These are phyloP conservation scores for Annulohypoxylon moriforme DNA, from an alignment of 495 filamentous ascomycete genomes.

Conservation along the genomic window DNA sequence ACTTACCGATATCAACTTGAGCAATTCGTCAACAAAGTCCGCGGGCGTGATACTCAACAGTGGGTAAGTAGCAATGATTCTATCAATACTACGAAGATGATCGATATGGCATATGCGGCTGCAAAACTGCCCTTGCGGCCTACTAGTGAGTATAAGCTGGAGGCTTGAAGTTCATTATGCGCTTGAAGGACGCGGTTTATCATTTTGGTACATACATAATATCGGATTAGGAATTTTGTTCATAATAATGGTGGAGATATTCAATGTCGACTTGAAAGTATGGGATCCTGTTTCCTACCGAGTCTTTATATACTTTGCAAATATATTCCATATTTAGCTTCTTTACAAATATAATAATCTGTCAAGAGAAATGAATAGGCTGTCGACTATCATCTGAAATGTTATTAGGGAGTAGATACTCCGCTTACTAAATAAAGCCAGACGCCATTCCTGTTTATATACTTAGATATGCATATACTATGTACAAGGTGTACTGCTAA, in stretches of 20 bases:
- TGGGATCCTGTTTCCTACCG: no score
- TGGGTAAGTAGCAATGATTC: conserved; percentile 66
- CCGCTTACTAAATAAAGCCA: no score
- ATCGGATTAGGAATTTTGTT: neutral
- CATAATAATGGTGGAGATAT: neutral
- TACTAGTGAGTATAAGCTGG: conserved; percentile 45
- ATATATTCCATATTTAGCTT: no score
- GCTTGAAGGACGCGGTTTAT: neutral
- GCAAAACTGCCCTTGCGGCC: conserved; percentile 58
- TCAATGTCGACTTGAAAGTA: no score
- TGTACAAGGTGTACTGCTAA: neutral
- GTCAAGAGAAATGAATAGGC: no score
- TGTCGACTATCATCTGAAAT: no score
- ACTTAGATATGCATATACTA: neutral
- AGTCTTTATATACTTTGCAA: no score
- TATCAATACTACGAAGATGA: conserved; percentile 63
- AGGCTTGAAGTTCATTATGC: neutral
- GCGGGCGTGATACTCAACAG: conserved; percentile 56
- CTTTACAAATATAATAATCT: no score
- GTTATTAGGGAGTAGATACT: no score
- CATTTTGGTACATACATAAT: neutral
- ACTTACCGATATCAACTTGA: conserved; percentile 66
- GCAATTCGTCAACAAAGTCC: conserved; percentile 66
- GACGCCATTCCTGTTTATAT: neutral
- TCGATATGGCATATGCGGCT: conserved; percentile 65